Evolutionary conservation across 148 eudicot species (phyloP), one percentile per base, ranked within the genome.

Genomic region (Heliamphora exappendiculata): DNA sequence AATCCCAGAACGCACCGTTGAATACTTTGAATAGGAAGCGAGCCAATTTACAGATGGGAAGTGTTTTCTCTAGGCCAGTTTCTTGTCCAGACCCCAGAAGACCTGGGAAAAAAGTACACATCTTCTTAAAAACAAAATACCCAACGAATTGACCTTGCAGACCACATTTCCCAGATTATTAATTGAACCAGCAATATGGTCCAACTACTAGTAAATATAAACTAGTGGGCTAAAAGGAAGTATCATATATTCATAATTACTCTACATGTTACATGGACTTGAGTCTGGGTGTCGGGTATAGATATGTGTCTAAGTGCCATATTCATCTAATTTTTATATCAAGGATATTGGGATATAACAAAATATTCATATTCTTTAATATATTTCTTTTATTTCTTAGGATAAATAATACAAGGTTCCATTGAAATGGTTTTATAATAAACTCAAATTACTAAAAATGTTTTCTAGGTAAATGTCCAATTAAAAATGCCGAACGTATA

Each of bases 41-140:
- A 95, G 93, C 99, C 99, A 95, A 87, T 95, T 95, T 72, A 95
- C 99, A 55, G 99, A 91, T 36, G 99, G 99, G 70, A 95, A 95
- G 85, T 95, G 99, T 76, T 95, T 95, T 84, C 99, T 91, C 80
- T 95, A 97, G 17, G 99, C 99, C 82, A 95, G 78, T 83, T 95
- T 95, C 84, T 95, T 95, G 87, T 95, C 99, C 75, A 95, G 86
- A 73, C 99, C 99, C 99, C 99, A 95, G 82, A 95, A 95, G 72
- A 95, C 99, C 99, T 95, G 86, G 45, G 74, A 67, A 67, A 73
- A 36, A 75, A 28, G 33, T 75, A 57, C 28, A 73, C 37, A 73
- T 41, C 55, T 31, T 65, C 64, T 13, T 63, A 44, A n/a, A 60
- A 20, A 5, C 1, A 54, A 22, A 67, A 36, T n/a, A n/a, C 22